A percentile compares a stretch with the other conserved stretches of the same genome.
Conservation (phyloP, 2,329 filamentous ascomycete species). For the Tolypocladium paradoxum region DNA sequence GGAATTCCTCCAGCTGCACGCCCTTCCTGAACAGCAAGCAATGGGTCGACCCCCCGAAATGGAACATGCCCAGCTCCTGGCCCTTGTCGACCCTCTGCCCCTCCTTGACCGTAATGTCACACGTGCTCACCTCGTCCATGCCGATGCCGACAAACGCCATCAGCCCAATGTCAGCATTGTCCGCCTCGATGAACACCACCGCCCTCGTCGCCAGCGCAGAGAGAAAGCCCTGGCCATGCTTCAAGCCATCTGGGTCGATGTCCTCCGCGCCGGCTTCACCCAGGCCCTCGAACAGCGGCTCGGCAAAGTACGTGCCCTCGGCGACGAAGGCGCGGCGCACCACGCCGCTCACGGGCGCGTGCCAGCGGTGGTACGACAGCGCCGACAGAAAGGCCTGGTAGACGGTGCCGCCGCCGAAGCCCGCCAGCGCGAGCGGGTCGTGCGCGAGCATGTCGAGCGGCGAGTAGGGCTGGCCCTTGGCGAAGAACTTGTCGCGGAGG, state of each 20-base stretch:
- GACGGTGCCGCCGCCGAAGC: constrained; percentile 52
- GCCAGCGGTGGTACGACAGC: constrained; percentile 62
- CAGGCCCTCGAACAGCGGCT: constrained; percentile 31
- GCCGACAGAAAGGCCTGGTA: constrained; percentile 63
- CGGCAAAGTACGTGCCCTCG: constrained; percentile 59
- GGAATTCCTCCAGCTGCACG: constrained; percentile 34
- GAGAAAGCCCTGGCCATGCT: constrained; percentile 53
- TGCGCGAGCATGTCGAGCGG: constrained; percentile 51
- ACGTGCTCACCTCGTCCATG: constrained; percentile 68
- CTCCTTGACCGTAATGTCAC: constrained; percentile 57
- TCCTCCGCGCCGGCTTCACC: constrained; percentile 16
- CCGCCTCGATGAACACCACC: constrained; percentile 60
- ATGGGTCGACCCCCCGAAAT: constrained; percentile 65
- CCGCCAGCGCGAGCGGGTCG: constrained; percentile 35
- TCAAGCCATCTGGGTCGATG: constrained; percentile 32
- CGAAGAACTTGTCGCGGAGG: constrained; percentile 53
- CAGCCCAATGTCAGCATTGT: constrained; percentile 55
- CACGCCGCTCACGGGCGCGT: constrained; percentile 54
- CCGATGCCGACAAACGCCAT: constrained; percentile 62
- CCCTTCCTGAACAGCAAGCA: constrained; percentile 55
- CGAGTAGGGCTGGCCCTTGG: constrained; percentile 60
- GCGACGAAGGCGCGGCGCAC: constrained; percentile 46
- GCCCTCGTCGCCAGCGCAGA: constrained; percentile 57
- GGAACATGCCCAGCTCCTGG: constrained; percentile 67
- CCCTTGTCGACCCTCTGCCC: constrained; percentile 59